Conservation (phyloP, 176 grass and related monocot genomes). For the Avena atlantica region DNA sequence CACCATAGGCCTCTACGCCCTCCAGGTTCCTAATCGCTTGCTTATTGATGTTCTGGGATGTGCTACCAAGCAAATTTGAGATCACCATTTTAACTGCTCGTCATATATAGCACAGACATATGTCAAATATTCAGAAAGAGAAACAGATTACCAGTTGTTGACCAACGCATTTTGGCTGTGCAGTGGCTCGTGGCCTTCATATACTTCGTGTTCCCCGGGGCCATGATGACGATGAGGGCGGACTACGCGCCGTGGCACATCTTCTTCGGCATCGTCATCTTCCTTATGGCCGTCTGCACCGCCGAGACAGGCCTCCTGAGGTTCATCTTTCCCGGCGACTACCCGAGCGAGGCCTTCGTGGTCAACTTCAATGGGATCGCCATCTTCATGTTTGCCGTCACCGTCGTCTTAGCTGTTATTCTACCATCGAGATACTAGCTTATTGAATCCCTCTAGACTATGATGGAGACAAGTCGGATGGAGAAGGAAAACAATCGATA, state of each 20-base stretch:
- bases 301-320: conserved; percentile 46
- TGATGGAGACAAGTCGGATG: background rate
- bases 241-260: conserved; percentile 65
- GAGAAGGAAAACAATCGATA: background rate
- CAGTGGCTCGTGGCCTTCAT: conserved; percentile 59
- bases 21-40: conserved; percentile 41
- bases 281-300: conserved; percentile 55
- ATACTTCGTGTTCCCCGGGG: conserved; percentile 51
- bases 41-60: background rate
- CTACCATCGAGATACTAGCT: conserved; percentile 56
- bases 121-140: background rate
- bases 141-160: background rate
- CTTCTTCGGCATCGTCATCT: conserved; percentile 60
- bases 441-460: background rate
- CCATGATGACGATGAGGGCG: conserved; percentile 57
- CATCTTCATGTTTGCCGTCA: conserved; percentile 48
- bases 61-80: background rate
- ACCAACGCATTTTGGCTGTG: background rate
- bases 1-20: conserved; percentile 52
- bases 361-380: conserved; percentile 47
- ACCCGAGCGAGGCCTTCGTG: conserved; percentile 35
- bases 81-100: no score
- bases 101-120: background rate
- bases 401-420: conserved; percentile 39
- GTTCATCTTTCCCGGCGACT: background rate